phyloP scores from a whole-genome alignment of 2,329 filamentous ascomycete genomes.

The Fusarium tuaranense region DNA sequence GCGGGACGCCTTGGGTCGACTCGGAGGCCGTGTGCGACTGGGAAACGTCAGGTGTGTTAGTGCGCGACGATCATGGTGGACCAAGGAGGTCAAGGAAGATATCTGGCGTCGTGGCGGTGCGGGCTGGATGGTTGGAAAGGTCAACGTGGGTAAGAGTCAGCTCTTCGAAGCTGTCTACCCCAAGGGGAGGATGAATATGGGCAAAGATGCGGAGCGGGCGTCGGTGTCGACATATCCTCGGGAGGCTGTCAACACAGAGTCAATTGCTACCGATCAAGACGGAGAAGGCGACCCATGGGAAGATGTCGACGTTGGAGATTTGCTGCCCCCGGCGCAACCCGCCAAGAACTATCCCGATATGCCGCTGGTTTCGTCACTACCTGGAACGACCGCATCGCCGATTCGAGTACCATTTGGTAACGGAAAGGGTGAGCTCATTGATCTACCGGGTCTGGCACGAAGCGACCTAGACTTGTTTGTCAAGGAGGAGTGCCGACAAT shows the following conservation, averaged over 20 bases:
- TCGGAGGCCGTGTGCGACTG: constrained; percentile 78
- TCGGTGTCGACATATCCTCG: constrained; percentile 33
- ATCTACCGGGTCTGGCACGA: constrained; percentile 87
- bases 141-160: constrained; percentile 96
- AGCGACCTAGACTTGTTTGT: constrained; percentile 80
- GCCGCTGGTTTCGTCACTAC: constrained; percentile 86
- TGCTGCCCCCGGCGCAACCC: constrained; percentile 81
- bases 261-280: constrained; percentile 48
- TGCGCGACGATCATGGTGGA: constrained; percentile 91
- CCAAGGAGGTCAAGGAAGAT: constrained; percentile 83
- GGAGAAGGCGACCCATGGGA: constrained; percentile 22
- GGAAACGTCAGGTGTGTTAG: constrained; percentile 92
- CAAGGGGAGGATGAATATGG: constrained; percentile 69
- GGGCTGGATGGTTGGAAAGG: constrained; percentile 97
- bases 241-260: constrained; percentile 19
- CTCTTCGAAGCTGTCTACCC: constrained; percentile 91
- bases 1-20: constrained; percentile 77
- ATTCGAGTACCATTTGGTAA: constrained; percentile 92
- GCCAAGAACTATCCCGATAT: constrained; percentile 84
- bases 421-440: constrained; percentile 89
- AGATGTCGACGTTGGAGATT: constrained; percentile 57
- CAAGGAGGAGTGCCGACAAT: constrained; percentile 70
- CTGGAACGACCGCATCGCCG: constrained; percentile 94
- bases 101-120: constrained; percentile 87
- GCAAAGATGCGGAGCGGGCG: constrained; percentile 16